Evolutionary conservation across 78 protist species (phyloP).

Genomic region (Dictyostelium citrinum): DNA sequence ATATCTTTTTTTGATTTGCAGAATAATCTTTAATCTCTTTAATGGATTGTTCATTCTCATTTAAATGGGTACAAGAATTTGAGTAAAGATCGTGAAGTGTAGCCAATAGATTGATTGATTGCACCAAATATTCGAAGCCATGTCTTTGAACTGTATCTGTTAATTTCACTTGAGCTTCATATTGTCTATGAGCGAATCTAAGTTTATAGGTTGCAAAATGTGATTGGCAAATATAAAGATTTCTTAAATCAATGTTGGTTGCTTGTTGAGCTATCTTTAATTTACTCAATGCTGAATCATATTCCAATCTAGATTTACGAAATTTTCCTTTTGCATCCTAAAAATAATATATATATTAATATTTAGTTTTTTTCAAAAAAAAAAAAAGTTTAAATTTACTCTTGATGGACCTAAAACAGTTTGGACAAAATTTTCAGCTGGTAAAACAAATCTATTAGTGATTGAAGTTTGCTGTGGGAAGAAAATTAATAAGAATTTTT

Average conservation of each 20-base stretch:
- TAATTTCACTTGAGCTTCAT: slow-evolving; percentile 19
- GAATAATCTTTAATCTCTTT: slow-evolving; percentile 47
- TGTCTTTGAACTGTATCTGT: slow-evolving; percentile 56
- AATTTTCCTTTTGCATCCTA: slow-evolving; percentile 34
- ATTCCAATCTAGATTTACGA: slow-evolving; percentile 24
- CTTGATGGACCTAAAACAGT: slow-evolving; percentile 25
- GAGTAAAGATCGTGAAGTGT: slow-evolving; percentile 38
- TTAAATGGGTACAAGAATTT: not conserved
- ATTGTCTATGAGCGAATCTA: not conserved
- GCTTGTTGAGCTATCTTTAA: slow-evolving; percentile 1
- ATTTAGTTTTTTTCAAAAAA: not conserved
- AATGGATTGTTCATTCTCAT: not conserved
- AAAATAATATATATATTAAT: not conserved
- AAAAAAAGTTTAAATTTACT: not conserved
- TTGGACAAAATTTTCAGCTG: slow-evolving; percentile 32
- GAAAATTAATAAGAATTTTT: not conserved
- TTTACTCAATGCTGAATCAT: slow-evolving; percentile 38
- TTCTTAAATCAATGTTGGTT: slow-evolving; percentile 27
- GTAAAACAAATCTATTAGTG: slow-evolving; percentile 42
- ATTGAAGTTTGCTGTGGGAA: slow-evolving; percentile 22
- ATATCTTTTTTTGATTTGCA: not conserved
- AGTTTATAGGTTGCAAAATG: slow-evolving; percentile 27
- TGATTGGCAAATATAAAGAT: slow-evolving; percentile 10
- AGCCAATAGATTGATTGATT: slow-evolving; percentile 56
- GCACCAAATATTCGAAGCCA: slow-evolving; percentile 51